Base-by-base conservation (phyloP, 2,329 filamentous ascomycete species). In the Plectosphaerella plurivora region DNA sequence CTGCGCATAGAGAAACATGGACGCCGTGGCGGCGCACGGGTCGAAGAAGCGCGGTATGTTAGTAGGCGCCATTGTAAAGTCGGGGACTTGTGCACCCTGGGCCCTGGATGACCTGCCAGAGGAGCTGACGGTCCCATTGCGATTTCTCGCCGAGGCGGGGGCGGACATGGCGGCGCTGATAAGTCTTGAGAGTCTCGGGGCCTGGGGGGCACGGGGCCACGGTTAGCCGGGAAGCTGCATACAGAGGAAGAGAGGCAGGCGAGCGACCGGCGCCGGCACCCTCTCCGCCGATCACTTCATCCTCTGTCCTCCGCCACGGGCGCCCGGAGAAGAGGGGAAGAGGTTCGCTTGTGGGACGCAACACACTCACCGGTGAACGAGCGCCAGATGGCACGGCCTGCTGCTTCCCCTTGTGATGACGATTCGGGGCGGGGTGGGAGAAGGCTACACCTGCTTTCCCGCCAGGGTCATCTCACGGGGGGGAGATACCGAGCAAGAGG, bases 1-100 rank as follows among this genome's bases (percentile, higher is more conserved):
- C 67, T 97, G 82, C 22, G 91, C 86, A 70, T 95, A 97, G 24
- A 99, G 80, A 59, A 99, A 88, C 75, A 94, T 88, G 22, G 91
- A 90, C 2, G 89, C 90, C 5, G 94, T 97, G 28, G 94, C 91
- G 16, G 91, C 91, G 68, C 89, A 95, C 53, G 94, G 89, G 61
- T 94, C 88, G 61, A 97, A 91, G 56, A 84, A 80, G 60, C 75
- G 77, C 57, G 74, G 65, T 22, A 77, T 68, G 51, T 74, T 69
- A 51, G 69, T 73, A 44, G 76, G 66, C 52, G 79, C 73, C 75
- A 82, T 77, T 53, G 73, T 71, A 63, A 79, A 78, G 63, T 84
- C 77, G 66, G 75, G 73, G 61, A 75, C 66, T 63, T 76, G 71
- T 28, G 68, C 64, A 53, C 68, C 62, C 54, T 70, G 71, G 50